Evolutionary conservation across 208 protist genomes (phyloP).

Genomic region (Trypanosoma mega): DNA sequence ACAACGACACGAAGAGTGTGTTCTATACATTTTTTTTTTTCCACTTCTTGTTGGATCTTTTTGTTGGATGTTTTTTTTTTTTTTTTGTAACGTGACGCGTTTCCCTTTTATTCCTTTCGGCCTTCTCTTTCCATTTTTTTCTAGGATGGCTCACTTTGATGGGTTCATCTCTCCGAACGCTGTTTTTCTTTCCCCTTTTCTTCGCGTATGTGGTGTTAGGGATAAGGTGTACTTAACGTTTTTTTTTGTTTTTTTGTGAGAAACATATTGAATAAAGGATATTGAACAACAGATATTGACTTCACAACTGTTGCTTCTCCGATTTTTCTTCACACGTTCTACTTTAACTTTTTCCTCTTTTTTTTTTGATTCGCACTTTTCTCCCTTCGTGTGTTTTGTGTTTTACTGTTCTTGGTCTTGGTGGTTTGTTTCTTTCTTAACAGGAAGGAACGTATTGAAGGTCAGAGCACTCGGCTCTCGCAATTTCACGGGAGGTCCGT

Average conservation of each 20-base stretch:
- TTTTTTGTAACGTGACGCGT: background rate
- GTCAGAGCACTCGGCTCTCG: no score
- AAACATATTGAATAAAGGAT: background rate
- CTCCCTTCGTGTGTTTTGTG: no score
- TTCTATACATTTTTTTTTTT: slow-evolving; percentile 8
- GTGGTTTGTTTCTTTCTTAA: no score
- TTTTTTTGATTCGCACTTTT: no score
- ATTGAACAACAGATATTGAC: background rate
- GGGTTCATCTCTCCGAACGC: background rate
- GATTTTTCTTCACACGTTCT: background rate
- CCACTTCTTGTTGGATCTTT: background rate
- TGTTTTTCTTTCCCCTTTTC: slow-evolving; percentile 18
- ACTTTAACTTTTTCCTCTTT: background rate
- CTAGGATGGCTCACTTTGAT: background rate
- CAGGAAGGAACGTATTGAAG: no score
- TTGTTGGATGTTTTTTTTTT: slow-evolving; percentile 30
- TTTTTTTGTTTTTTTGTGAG: slow-evolving; percentile 21
- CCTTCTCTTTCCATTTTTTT: background rate
- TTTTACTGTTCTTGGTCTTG: no score
- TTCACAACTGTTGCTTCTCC: background rate
- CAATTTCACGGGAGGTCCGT: no score
- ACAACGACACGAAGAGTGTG: background rate
- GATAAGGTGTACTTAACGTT: background rate
- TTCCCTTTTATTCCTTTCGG: background rate
- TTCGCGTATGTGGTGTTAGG: slow-evolving; percentile 10